These are phyloP conservation scores for Colletotrichum siamense DNA, from an alignment of 2,329 filamentous ascomycete species.

Conservation along the genomic window DNA sequence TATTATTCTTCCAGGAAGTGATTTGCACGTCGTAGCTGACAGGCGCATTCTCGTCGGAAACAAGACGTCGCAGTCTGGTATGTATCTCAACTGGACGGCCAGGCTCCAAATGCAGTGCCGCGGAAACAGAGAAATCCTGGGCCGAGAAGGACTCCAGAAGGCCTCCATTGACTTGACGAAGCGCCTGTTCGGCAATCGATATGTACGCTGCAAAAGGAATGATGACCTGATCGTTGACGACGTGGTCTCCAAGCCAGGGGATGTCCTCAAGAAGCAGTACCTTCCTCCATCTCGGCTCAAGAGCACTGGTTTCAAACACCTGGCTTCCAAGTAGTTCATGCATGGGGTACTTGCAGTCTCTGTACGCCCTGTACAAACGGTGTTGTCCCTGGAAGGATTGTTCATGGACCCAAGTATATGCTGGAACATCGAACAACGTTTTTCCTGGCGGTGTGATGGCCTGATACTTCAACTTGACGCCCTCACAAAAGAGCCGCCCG, in stretches of 20 bases:
- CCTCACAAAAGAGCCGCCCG: not conserved
- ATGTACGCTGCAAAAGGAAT: slow-evolving; percentile 1
- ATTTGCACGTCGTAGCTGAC: slow-evolving; percentile 34
- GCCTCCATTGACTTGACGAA: not conserved
- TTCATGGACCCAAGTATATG: not conserved
- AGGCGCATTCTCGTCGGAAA: slow-evolving; percentile 28
- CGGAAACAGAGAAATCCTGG: slow-evolving; percentile 30
- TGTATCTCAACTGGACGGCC: slow-evolving; percentile 32
- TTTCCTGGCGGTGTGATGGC: not conserved
- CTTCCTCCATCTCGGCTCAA: not conserved
- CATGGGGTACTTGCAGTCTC: not conserved
- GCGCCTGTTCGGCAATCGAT: not conserved
- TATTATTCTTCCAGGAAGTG: slow-evolving; percentile 28
- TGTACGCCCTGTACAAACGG: not conserved
- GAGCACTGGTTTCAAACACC: not conserved
- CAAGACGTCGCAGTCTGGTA: slow-evolving; percentile 31
- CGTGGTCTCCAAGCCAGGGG: not conserved
- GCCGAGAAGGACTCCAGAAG: slow-evolving; percentile 27
- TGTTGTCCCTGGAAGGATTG: not conserved
- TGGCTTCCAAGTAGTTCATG: not conserved
- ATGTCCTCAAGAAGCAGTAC: not conserved
- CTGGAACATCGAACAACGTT: not conserved
- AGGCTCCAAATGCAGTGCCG: slow-evolving; percentile 36
- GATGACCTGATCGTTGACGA: not conserved
- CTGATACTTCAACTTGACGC: not conserved